phyloP scores from a whole-genome alignment of 1,284 basidiomycete genomes.

The Fomitopsis betulina region DNA sequence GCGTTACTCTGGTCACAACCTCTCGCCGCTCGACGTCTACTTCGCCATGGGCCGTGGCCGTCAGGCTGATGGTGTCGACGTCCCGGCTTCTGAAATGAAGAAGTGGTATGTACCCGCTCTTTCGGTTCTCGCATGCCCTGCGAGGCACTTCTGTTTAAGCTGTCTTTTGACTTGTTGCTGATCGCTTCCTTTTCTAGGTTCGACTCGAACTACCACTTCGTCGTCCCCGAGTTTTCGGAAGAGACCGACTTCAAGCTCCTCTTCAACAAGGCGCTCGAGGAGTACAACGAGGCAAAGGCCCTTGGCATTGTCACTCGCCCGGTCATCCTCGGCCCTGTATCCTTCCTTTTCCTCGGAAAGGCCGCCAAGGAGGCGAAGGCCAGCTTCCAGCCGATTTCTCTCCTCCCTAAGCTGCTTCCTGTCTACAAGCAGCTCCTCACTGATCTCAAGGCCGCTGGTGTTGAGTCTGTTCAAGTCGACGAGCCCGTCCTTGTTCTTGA shows the following conservation, averaged over 20 bases:
- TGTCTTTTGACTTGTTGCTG: slow-evolving; percentile 7
- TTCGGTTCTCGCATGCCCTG: neutral
- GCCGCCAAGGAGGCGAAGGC: slow-evolving; percentile 81
- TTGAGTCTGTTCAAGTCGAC: slow-evolving; percentile 93
- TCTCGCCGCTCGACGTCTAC: slow-evolving; percentile 92
- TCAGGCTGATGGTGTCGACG: slow-evolving; percentile 92
- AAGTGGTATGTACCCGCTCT: slow-evolving; percentile 68
- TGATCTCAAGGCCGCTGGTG: slow-evolving; percentile 92
- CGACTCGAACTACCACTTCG: slow-evolving; percentile 99
- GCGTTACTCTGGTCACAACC: slow-evolving; percentile 86
- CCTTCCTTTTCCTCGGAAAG: slow-evolving; percentile 95
- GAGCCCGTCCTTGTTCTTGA: slow-evolving; percentile 97
- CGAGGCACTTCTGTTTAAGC: neutral
- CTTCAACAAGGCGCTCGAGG: slow-evolving; percentile 93
- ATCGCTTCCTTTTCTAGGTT: slow-evolving; percentile 60
- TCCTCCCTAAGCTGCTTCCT: slow-evolving; percentile 88
- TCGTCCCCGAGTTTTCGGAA: slow-evolving; percentile 96
- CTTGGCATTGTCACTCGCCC: slow-evolving; percentile 91
- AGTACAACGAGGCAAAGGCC: slow-evolving; percentile 94
- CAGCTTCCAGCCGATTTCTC: slow-evolving; percentile 88
- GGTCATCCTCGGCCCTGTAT: slow-evolving; percentile 93
- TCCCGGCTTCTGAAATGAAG: slow-evolving; percentile 99
- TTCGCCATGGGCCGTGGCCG: slow-evolving; percentile 99
- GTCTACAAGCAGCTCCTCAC: slow-evolving; percentile 90
- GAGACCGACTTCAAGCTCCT: slow-evolving; percentile 92